Percentiles rank a stretch among this genome's conserved stretches.
Evolutionary conservation across 805 yeast genomes (phyloP).

Genomic region (Jamesozyma hellenica): DNA sequence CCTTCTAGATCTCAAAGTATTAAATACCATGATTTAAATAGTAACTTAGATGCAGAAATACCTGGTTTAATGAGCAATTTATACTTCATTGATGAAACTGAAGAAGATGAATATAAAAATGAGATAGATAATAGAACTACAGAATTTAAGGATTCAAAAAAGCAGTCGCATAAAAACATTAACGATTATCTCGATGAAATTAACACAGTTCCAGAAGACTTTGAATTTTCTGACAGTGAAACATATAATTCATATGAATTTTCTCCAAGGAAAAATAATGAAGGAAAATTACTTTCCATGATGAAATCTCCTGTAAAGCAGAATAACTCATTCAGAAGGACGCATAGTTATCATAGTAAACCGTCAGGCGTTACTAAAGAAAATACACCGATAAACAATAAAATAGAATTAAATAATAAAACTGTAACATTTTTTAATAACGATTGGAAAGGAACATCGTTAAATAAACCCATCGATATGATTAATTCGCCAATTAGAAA

Average conservation of each 20-base stretch:
- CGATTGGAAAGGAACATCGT: conserved; percentile 3
- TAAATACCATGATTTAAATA: conserved; percentile 33
- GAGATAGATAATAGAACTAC: conserved; percentile 1
- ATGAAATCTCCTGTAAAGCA: conserved; percentile 6
- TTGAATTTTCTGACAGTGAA: conserved; percentile 20
- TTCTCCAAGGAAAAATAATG: not conserved
- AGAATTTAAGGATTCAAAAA: conserved; percentile 1
- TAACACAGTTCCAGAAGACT: conserved; percentile 40
- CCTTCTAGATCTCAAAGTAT: conserved; percentile 23
- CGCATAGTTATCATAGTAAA: conserved; percentile 26
- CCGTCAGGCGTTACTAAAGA: conserved; percentile 25
- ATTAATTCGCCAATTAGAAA: conserved; percentile 2
- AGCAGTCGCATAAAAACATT: conserved; percentile 31
- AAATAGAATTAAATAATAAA: conserved; percentile 30
- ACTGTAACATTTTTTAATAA: conserved; percentile 33
- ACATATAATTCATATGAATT: not conserved
- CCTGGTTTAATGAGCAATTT: conserved; percentile 26
- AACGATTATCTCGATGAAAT: conserved; percentile 43
- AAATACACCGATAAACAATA: conserved; percentile 26
- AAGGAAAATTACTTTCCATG: not conserved
- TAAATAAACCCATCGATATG: conserved; percentile 2
- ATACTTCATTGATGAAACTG: conserved; percentile 28
- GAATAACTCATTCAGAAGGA: conserved; percentile 16
- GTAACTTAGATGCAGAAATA: conserved; percentile 31
- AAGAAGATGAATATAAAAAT: conserved; percentile 25